These are phyloP conservation scores for Halophytophthora batemanensis DNA, from an alignment of 352 stramenopile genomes.

Conservation along the genomic window DNA sequence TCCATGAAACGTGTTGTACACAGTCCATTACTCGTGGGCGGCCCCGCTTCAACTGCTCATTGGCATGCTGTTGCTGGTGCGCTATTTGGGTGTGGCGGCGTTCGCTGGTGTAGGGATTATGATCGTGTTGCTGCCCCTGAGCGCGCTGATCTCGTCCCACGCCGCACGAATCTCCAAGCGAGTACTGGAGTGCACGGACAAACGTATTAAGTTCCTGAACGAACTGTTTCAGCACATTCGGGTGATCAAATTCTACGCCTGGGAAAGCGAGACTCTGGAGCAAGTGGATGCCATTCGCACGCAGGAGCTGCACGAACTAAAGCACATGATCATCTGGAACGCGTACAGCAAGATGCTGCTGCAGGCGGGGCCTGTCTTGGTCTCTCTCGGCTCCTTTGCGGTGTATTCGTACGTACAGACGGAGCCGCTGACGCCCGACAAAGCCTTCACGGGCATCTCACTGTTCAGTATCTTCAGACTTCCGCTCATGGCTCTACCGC, in stretches of 20 bases:
- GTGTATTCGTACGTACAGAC: conserved; percentile 49
- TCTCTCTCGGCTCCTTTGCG: conserved; percentile 64
- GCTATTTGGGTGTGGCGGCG: conserved; percentile 47
- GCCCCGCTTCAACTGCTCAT: conserved; percentile 56
- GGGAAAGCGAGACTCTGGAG: conserved; percentile 57
- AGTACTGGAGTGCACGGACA: conserved; percentile 45
- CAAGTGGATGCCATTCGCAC: conserved; percentile 45
- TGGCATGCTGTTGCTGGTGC: conserved; percentile 45
- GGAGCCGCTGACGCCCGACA: conserved; percentile 72
- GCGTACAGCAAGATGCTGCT: conserved; percentile 42
- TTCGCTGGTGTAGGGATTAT: conserved; percentile 58
- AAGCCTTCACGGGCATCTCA: conserved; percentile 93
- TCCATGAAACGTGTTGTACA: not conserved
- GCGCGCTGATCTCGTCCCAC: conserved; percentile 34
- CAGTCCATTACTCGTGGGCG: conserved; percentile 65
- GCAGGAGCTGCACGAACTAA: conserved; percentile 46
- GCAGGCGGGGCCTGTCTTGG: conserved; percentile 50
- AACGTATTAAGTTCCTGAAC: conserved; percentile 50
- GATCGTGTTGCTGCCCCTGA: conserved; percentile 47
- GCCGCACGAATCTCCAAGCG: conserved; percentile 37
- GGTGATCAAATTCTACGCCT: conserved; percentile 76
- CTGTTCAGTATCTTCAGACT: conserved; percentile 97
- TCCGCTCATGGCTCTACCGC: conserved; percentile 93
- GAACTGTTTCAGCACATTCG: conserved; percentile 66
- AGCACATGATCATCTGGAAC: conserved; percentile 51